A percentile compares a stretch with the other conserved stretches of the same genome.
Conservation (phyloP, 108 stramenopile genomes). For the Skeletonema marinoi region DNA sequence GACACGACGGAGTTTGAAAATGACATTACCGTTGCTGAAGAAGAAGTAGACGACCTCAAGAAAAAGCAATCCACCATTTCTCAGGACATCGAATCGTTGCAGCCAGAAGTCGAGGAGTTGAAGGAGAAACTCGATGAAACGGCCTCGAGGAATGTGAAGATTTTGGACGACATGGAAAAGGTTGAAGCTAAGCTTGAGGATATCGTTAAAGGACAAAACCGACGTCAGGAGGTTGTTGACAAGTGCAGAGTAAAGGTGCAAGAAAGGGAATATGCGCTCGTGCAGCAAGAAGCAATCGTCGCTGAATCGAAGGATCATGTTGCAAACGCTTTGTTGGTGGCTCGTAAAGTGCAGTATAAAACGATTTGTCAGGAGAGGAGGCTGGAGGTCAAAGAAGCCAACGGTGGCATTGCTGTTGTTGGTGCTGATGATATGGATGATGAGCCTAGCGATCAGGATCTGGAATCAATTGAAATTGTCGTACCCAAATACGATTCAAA, state of each 20-base stretch:
- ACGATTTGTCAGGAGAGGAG: conserved; percentile 19
- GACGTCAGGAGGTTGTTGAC: conserved; percentile 36
- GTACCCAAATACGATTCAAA: conserved; percentile 41
- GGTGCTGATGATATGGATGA: conserved; percentile 30
- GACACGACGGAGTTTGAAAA: conserved; percentile 77
- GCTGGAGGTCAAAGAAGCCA: conserved; percentile 14
- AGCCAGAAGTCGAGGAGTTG: conserved; percentile 55
- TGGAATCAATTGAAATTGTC: conserved; percentile 62
- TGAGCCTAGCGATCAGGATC: conserved; percentile 70
- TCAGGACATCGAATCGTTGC: conserved; percentile 50
- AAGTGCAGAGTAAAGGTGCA: conserved; percentile 40
- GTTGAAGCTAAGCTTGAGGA: conserved; percentile 62
- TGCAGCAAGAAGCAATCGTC: conserved; percentile 53
- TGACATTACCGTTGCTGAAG: conserved; percentile 63
- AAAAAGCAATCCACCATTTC: conserved; percentile 33
- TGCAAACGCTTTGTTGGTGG: conserved; percentile 21
- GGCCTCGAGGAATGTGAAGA: conserved; percentile 60
- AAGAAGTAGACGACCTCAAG: conserved; percentile 48
- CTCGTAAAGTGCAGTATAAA: conserved; percentile 25
- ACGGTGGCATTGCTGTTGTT: conserved; percentile 10
- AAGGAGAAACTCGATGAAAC: conserved; percentile 61
- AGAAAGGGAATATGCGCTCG: conserved; percentile 26
- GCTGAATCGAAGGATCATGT: conserved; percentile 61
- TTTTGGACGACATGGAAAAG: conserved; percentile 63
- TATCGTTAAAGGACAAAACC: conserved; percentile 46